Base-by-base conservation (phyloP, 192 early-diverging fungal species). In the Diversispora eburnea region DNA sequence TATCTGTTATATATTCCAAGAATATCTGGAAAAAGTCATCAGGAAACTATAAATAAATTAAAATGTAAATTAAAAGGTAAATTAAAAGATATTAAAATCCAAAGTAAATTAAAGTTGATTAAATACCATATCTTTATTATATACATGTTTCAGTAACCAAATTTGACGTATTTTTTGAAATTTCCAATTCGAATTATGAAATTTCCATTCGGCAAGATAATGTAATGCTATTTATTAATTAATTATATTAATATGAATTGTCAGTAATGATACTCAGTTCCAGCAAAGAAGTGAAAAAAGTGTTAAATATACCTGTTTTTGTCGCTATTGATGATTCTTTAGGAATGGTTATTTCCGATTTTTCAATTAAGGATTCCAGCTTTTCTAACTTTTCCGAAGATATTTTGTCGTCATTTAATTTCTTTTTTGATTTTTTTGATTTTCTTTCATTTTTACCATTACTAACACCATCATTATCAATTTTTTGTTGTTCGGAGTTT, bases 151-250 rank as follows among this genome's bases (percentile, higher is more conserved):
- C 25, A 81, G 52, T 45, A 81, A 45, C 79, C 79, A 81, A 12
- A 81, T 77, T 59, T 81, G 79, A 12, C 76, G 76, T 19, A 76
- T 33, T 72, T 81, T 81, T 65, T 81, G 79, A 58, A 81, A 81
- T 67, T 81, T 81, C 79, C 79, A 81, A 49, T 73, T 70, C 15
- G 56, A 72, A 25, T 58, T 75, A 42, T 69, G 61, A 42, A 55
- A 63, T 62, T 77, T 76, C 79, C 79, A 80, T 13, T 72, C 76
- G 4, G 77, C 58, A 39, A 80, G 55, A 60, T 80, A 80, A 51
- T 72, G 62, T 65, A 80, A 67, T 1, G 76, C 79, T 80, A 72
- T 13, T 70, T 33, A 54, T 52, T 64, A 13, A 4, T 20, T 33
- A 0, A 43, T 43, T 59, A 25, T 49, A 25, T 49, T n/a, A 42